Base-by-base conservation (phyloP, 2,329 filamentous ascomycete genomes). In the Cytospora leucostoma region DNA sequence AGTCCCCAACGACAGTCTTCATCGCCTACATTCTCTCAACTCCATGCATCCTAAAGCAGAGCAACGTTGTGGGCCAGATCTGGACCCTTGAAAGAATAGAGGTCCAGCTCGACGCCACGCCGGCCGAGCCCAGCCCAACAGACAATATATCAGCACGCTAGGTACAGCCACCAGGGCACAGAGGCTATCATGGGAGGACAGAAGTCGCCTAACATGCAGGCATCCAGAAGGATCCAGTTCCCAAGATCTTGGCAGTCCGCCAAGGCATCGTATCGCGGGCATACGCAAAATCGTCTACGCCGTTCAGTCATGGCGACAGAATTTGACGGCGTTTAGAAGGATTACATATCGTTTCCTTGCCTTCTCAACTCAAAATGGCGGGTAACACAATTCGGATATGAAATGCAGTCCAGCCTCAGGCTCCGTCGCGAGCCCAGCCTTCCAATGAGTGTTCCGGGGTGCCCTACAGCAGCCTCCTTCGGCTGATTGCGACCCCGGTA, bases 81-180 rank as follows among this genome's bases (percentile, higher is more conserved):
- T 8, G 35, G 32, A 10, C 10, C 49, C 35, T n/a, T 32, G 37
- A 8, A 35, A 44, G 27, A n/a, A 8, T 15, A 7, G 34, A 7
- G 8, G 35, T 32, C 37, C 51, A 55, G 51, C 51, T 55, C 37
- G 58, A 54, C 58, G 58, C 58, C 58, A 61, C 58, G 38, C 38
- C n/a, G 40, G 51, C 58, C 53, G 19, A 13, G 50, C 19, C 40
- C 21, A 44, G 58, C 59, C 49, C 37, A 55, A 62, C 47, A 44
- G 17, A 12, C 49, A 49, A 44, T 64, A 56, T 58, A 54, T 37
- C 27, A 49, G 17, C 33, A 50, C 50, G 54, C 62, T 62, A 64
- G 44, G 17, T 33, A 35, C 49, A 44, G 49, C 49, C 59, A 49
- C 52, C 33, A 54, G 40, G 38, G 37, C 12, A 38, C 33, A 35